Base-by-base conservation (phyloP, 768 basidiomycete genomes). In the Termitomyces titanicus region DNA sequence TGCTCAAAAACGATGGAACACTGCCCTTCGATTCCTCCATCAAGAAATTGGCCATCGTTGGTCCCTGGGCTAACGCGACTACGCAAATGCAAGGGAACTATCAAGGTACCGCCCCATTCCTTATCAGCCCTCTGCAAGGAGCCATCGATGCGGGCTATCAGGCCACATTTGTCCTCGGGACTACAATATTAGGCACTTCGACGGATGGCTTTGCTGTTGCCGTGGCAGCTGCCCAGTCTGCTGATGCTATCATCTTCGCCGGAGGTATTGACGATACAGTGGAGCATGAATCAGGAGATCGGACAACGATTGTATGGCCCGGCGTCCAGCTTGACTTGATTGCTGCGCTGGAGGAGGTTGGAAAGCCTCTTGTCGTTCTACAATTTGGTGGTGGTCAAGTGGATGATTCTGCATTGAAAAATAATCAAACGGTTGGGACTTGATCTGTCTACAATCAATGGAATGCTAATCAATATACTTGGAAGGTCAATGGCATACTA, bases 1-100 rank as follows among this genome's bases (percentile, higher is more conserved):
- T 87, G 6, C 70, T 87, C 15, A 86, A 87, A 72, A 88, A 86
- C 61, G 81, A 84, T 54, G 79, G 78, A 13, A 76, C 74, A 6
- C 70, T 88, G 2, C 86, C 85, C 3, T 70, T 87, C 40, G 69
- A 73, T 20, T 61, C 63, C 0, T 70, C 68, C 0, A 66, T 77
- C 53, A 79, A 76, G 53, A 79, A 72, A 8, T 64, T 88, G 17
- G 84, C 82, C 8, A 63, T 87, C 39, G 74, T 86, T 49, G 85
- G 86, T 0, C 83, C 82, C 3, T 82, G 75, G 74, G 79, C 76
- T 4, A 80, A 80, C 60, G 81, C 81, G 5, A 84, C 82, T 0
- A 74, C 63, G 6, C 72, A 77, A 55, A 75, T 84, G 78, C 82
- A 83, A 55, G 82, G 82, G 17, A 84, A 82, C 64, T 84, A 85